A percentile compares a stretch with the other conserved stretches of the same genome.
Conservation (phyloP, 169 alveolate species). For the Besnoitia besnoiti region DNA sequence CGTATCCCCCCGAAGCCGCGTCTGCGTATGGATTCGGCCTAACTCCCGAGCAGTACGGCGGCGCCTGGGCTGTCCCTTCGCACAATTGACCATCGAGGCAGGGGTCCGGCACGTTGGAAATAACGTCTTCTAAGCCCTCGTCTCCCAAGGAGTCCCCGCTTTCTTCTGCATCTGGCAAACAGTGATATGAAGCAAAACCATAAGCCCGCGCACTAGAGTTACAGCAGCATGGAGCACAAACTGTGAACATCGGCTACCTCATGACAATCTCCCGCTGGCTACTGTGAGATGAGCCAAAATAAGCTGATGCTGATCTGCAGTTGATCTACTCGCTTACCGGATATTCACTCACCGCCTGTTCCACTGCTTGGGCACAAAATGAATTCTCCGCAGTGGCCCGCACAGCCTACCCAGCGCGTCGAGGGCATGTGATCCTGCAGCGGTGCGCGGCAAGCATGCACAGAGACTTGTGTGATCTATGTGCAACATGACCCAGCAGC, state of each 20-base stretch:
- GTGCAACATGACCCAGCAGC: background rate
- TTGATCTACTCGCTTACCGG: background rate
- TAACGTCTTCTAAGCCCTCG: background rate
- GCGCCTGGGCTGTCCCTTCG: constrained; percentile 21
- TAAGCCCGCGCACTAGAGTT: background rate
- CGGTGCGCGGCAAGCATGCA: background rate
- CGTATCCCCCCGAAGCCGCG: too few relatives aligned
- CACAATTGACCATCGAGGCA: background rate
- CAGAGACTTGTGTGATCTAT: background rate
- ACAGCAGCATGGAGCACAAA: background rate
- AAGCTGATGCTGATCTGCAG: background rate
- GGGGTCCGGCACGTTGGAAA: constrained; percentile 17
- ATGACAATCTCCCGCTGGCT: background rate
- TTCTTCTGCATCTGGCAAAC: background rate
- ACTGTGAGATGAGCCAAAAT: background rate
- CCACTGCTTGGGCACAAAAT: constrained; percentile 1
- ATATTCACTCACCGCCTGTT: background rate
- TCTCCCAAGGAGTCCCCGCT: background rate
- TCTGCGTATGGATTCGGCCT: background rate
- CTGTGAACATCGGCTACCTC: background rate
- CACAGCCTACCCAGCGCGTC: constrained; percentile 11
- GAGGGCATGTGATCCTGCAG: constrained; percentile 12
- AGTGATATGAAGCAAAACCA: too few relatives aligned
- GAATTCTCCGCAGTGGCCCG: constrained; percentile 38
- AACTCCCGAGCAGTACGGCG: constrained; percentile 6